These are phyloP conservation scores for Hypholoma sublateritium DNA, from an alignment of 768 basidiomycete genomes.

Conservation along the genomic window DNA sequence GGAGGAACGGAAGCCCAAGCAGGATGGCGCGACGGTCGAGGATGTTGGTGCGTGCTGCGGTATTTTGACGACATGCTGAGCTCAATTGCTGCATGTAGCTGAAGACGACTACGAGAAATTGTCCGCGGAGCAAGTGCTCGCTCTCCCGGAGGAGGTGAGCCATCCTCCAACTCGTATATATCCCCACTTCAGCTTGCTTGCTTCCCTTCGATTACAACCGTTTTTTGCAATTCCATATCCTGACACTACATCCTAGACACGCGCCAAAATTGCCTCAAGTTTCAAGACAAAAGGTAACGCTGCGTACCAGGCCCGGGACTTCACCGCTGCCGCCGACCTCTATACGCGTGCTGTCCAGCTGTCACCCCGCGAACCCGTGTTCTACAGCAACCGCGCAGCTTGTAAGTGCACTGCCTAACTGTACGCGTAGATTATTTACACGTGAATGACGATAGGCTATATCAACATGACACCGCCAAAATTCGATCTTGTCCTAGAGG, in stretches of 20 bases:
- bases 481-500: slow-evolving; percentile 76
- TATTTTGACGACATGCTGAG: not conserved
- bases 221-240: not conserved
- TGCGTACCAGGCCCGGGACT: slow-evolving; percentile 65
- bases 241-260: slow-evolving; percentile 47
- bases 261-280: slow-evolving; percentile 55
- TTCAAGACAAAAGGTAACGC: slow-evolving; percentile 74
- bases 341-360: slow-evolving; percentile 78
- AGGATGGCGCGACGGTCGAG: slow-evolving; percentile 17
- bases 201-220: not conserved
- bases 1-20: slow-evolving; percentile 63
- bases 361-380: slow-evolving; percentile 85
- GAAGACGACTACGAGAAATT: slow-evolving; percentile 40
- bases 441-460: slow-evolving; percentile 56
- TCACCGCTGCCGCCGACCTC: slow-evolving; percentile 54
- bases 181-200: not conserved
- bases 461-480: slow-evolving; percentile 88
- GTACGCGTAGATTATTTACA: not conserved
- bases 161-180: not conserved
- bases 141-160: slow-evolving; percentile 59
- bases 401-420: slow-evolving; percentile 49
- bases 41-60: slow-evolving; percentile 26
- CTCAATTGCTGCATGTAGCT: not conserved
- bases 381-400: slow-evolving; percentile 96
- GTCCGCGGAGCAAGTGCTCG: slow-evolving; percentile 54